Base-by-base conservation (phyloP, 2,329 filamentous ascomycete species). In the Penicillium verrucosum region DNA sequence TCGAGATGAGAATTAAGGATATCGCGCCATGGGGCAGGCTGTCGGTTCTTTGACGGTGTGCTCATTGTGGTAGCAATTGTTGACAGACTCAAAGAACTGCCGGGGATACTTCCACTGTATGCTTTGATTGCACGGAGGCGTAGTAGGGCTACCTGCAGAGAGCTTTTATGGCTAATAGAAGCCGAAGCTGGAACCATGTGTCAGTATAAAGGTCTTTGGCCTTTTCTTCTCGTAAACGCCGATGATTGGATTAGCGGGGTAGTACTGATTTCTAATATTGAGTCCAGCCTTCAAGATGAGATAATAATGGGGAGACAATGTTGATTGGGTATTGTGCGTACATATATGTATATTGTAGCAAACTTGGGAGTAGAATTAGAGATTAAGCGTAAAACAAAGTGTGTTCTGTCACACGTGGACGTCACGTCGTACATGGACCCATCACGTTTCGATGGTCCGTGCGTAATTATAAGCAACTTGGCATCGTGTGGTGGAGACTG, bases 1-100 rank as follows among this genome's bases (percentile, higher is more conserved):
- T 63, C 38, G 32, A 73, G 63, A 53, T 70, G 65, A 5, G 65
- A 52, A 12, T 57, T 46, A 29, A 73, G 54, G n/a, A 62, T 46
- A 21, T 65, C 34, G 51, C 65, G 69, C 70, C 70, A 73, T 42
- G 70, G 70, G 9, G 70, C 67, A 16, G 53, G 52, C 16, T 34
- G 44, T 18, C 44, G 11, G 10, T 50, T 49, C n/a, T 46, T 49
- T 38, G 58, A 34, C 10, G 54, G 40, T 12, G 32, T n/a, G 10
- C 44, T 27, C 63, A 66, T 66, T 23, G 23, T 52, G 27, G 36
- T 53, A n/a, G 27, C 18, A 25, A 30, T 32, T 7, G 44, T 50
- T 42, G 57, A 52, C 14, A 52, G 27, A 36, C 25, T n/a, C 6
- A 43, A 56, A 40, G 40, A 32, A 14, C 8, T 12, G 14, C 14